phyloP scores from a whole-genome alignment of 108 stramenopile species.

The Conticribra weissflogii region DNA sequence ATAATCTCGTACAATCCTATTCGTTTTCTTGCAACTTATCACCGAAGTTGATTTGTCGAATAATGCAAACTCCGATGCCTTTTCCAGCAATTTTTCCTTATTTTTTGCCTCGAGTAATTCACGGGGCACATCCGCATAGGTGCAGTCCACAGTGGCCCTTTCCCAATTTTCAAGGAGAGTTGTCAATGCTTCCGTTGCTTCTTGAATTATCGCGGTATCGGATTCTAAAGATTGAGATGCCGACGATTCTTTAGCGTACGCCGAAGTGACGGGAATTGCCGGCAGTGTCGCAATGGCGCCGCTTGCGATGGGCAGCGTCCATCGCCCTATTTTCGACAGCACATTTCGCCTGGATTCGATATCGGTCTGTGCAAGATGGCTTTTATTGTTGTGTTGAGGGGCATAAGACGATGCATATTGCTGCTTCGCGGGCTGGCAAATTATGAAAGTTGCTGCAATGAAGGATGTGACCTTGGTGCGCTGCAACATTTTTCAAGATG shows the following conservation, averaged over 20 bases:
- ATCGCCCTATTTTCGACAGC: not conserved
- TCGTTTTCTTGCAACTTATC: constrained; percentile 71
- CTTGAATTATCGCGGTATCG: constrained; percentile 11
- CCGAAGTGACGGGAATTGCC: not conserved
- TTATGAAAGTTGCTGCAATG: not conserved
- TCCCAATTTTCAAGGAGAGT: constrained; percentile 49
- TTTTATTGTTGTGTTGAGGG: not conserved
- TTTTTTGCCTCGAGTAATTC: constrained; percentile 79
- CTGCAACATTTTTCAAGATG: too few species aligned
- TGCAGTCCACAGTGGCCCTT: constrained; percentile 76
- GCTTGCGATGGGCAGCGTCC: not conserved
- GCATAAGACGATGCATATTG: not conserved
- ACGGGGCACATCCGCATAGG: constrained; percentile 81
- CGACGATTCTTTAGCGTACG: constrained; percentile 8
- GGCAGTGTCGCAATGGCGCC: constrained; percentile 3
- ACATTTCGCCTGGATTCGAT: constrained; percentile 6
- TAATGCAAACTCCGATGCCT: constrained; percentile 74
- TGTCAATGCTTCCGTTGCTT: constrained; percentile 29
- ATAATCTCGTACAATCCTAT: constrained; percentile 73
- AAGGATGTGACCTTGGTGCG: too few species aligned
- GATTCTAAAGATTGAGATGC: constrained; percentile 5
- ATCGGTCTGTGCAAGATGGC: not conserved
- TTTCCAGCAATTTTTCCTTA: constrained; percentile 77
- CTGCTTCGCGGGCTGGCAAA: not conserved
- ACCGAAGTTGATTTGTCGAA: constrained; percentile 78